Percentiles rank a stretch among this genome's conserved stretches.
phyloP scores from a whole-genome alignment of 78 protist genomes.

The Guillardia theta region DNA sequence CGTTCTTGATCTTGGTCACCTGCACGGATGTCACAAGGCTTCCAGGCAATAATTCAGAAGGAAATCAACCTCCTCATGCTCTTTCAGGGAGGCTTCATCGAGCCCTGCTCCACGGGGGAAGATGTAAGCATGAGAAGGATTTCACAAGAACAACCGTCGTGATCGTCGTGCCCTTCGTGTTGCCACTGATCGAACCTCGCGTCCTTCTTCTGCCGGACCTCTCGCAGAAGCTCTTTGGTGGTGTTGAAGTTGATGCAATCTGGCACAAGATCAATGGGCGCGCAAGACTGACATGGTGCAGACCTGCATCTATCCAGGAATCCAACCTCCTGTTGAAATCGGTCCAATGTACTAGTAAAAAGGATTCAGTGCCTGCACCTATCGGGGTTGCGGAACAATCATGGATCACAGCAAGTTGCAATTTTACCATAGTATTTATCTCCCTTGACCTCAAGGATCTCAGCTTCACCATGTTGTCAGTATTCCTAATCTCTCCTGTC shows the following conservation, averaged over 20 bases:
- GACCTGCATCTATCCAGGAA: too few relatives aligned
- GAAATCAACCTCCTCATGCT: constrained; percentile 90
- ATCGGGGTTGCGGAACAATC: neutral
- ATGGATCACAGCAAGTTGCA: neutral
- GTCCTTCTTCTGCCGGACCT: neutral
- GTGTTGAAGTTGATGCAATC: too few relatives aligned
- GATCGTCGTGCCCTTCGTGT: neutral
- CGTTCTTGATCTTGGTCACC: neutral
- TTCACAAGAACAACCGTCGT: neutral
- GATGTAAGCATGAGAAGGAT: neutral
- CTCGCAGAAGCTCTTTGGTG: neutral
- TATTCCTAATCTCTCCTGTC: too few relatives aligned
- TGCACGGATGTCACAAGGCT: too few relatives aligned
- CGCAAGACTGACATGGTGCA: too few relatives aligned
- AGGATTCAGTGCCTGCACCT: neutral
- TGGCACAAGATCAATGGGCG: neutral
- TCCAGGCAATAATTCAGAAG: constrained; percentile 78
- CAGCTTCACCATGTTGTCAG: neutral
- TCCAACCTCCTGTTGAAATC: neutral
- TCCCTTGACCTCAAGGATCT: neutral
- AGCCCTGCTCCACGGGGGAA: neutral
- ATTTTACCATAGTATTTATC: neutral
- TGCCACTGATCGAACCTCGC: neutral
- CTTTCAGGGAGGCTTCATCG: constrained; percentile 42
- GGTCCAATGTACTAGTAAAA: neutral